A percentile compares a stretch with the other conserved stretches of the same genome.
Evolutionary conservation across 768 basidiomycete species (phyloP).

Genomic region (Mycena epipterygia): DNA sequence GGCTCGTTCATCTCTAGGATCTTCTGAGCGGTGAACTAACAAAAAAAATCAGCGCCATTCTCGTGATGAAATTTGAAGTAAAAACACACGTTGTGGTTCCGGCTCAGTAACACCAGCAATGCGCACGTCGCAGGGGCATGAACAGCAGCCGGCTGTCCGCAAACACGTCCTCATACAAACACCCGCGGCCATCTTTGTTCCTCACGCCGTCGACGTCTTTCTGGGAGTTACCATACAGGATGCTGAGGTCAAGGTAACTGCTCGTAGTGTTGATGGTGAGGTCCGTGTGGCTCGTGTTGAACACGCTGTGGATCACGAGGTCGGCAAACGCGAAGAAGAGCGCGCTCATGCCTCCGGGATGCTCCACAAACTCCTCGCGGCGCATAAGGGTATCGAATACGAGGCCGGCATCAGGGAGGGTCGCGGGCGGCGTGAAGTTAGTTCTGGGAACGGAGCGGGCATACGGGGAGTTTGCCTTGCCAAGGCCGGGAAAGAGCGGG

Average conservation of each 20-base stretch:
- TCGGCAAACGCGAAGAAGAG: conserved; percentile 87
- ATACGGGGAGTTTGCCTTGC: conserved; percentile 74
- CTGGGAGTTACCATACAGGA: conserved; percentile 77
- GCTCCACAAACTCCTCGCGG: conserved; percentile 63
- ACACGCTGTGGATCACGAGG: conserved; percentile 80
- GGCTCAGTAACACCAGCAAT: conserved; percentile 74
- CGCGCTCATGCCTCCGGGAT: conserved; percentile 79
- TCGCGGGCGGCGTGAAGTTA: conserved; percentile 55
- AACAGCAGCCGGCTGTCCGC: conserved; percentile 73
- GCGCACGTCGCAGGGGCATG: conserved; percentile 84
- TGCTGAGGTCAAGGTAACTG: conserved; percentile 83
- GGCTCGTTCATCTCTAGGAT: conserved; percentile 78
- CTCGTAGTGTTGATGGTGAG: conserved; percentile 72
- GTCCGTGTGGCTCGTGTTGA: conserved; percentile 66
- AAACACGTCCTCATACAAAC: conserved; percentile 75
- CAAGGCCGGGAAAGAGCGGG: conserved; percentile 65
- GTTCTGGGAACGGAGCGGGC: conserved; percentile 73
- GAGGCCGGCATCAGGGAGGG: conserved; percentile 74
- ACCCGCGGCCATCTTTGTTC: conserved; percentile 74
- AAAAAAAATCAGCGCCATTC: background rate
- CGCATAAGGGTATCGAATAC: conserved; percentile 81
- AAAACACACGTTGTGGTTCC: conserved; percentile 79
- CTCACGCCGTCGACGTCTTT: conserved; percentile 64
- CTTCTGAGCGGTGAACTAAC: conserved; percentile 77
- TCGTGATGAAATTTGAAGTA: background rate